These are phyloP conservation scores for Cucurbita argyrosperma DNA, from an alignment of 306 rosid genomes.

Conservation along the genomic window DNA sequence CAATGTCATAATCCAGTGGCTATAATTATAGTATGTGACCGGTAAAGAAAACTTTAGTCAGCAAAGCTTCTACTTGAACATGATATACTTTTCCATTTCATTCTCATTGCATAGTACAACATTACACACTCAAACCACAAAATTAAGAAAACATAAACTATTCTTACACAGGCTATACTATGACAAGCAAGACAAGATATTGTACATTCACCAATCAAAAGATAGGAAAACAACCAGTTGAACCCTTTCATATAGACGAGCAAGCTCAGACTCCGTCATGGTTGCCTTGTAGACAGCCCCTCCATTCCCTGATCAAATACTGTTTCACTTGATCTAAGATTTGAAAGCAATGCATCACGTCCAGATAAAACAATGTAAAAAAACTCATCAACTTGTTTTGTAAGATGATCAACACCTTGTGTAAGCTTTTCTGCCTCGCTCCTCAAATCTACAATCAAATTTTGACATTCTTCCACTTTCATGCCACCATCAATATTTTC, in stretches of 20 bases:
- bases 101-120: conserved; percentile 13
- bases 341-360: conserved; percentile 53
- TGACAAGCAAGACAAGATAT: conserved; percentile 23
- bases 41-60: background rate
- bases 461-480: conserved; percentile 16
- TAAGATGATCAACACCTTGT: conserved; percentile 54
- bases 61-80: background rate
- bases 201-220: conserved; percentile 17
- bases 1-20: background rate
- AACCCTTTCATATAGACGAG: conserved; percentile 11
- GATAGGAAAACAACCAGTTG: conserved; percentile 24
- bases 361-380: conserved; percentile 45
- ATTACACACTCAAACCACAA: conserved; percentile 21
- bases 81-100: conserved; percentile 7
- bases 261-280: background rate
- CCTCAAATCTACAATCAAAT: conserved; percentile 28
- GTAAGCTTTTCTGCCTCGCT: conserved; percentile 32
- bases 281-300: conserved; percentile 17
- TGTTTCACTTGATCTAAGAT: conserved; percentile 34
- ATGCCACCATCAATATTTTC: conserved; percentile 14
- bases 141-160: conserved; percentile 1
- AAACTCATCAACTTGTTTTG: conserved; percentile 55
- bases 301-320: conserved; percentile 8
- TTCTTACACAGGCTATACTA: conserved; percentile 27
- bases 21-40: background rate